Base-by-base conservation (phyloP, 78 protist genomes). In the Guillardia theta region DNA sequence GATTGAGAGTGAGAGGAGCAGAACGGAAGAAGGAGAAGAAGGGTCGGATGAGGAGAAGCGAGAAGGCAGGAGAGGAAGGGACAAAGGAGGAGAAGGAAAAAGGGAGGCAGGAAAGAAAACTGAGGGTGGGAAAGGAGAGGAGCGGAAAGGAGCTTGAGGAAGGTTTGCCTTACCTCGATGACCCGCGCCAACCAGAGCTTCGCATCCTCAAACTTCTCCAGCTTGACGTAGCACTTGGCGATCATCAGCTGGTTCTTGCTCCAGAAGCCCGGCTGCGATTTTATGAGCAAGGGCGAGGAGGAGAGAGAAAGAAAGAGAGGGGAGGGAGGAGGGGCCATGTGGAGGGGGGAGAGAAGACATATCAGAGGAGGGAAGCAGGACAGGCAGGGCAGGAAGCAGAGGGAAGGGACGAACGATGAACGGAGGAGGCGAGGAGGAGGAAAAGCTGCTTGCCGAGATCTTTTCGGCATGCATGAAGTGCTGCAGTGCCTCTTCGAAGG, bases 231-330 rank as follows among this genome's bases (percentile, higher is more conserved):
- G 70, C 70, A 58, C 70, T 58, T 58, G 70, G 70, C 70, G 6
- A 58, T 58, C 39, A 27, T 58, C 39, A 58, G 70, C 70, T 58
- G 70, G 6, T 58, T 58, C 70, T 58, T 58, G 70, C 21, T 24
- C 70, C 70, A 58, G 70, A 58, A 58, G 70, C 70, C 70, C 21
- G 70, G 70, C 70, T 58, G 70, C 70, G 58, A n/a, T n/a, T n/a
- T n/a, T n/a, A n/a, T n/a, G n/a, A n/a, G n/a, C n/a, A n/a, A 10
- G 58, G 58, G 58, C 58, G 6, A 58, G 70, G 27, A 6, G 70
- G 1, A 30, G 27, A 30, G 70, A 8, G 70, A 8, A 8, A 58
- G 70, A 24, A 6, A 8, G 70, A 8, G 6, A 58, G 70, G 39
- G 70, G 27, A 58, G 70, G 39, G 27, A 30, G 39, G 27, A 1